Percentiles rank a stretch among this genome's conserved stretches.
phyloP scores from a whole-genome alignment of 129 eudicot species.

The Flaveria bidentis region DNA sequence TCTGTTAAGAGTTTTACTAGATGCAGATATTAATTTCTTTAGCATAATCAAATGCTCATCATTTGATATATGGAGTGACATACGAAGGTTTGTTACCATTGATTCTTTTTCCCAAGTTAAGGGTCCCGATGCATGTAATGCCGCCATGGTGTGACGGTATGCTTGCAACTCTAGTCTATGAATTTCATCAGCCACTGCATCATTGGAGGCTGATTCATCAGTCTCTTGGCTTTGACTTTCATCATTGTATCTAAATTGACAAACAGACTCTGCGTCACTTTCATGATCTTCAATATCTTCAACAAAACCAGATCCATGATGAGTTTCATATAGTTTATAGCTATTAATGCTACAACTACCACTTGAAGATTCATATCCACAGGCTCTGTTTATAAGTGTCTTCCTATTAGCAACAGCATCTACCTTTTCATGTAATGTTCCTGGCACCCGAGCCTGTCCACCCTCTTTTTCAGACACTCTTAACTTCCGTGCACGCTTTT shows the following conservation, averaged over 20 bases:
- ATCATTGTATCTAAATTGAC: conserved; percentile 28
- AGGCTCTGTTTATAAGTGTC: conserved; percentile 36
- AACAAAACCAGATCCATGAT: conserved; percentile 36
- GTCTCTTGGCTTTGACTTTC: conserved; percentile 24
- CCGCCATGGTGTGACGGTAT: conserved; percentile 67
- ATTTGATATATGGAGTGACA: conserved; percentile 69
- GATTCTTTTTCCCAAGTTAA: conserved; percentile 80
- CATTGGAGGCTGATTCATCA: conserved; percentile 11
- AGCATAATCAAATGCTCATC: conserved; percentile 81
- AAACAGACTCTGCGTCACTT: conserved; percentile 76
- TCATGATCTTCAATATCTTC: conserved; percentile 43
- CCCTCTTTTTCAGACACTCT: conserved; percentile 39
- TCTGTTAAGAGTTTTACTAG: conserved; percentile 24
- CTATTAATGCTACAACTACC: conserved; percentile 65
- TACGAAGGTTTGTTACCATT: conserved; percentile 70
- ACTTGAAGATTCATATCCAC: conserved; percentile 48
- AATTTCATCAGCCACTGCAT: conserved; percentile 50
- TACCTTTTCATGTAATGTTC: conserved; percentile 30
- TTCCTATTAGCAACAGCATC: conserved; percentile 45
- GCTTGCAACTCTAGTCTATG: conserved; percentile 77
- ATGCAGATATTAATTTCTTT: conserved; percentile 55
- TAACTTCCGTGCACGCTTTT: conserved; percentile 8
- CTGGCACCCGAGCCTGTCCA: conserved; percentile 18
- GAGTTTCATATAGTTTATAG: conserved; percentile 32
- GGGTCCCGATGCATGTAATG: conserved; percentile 82